A percentile compares a stretch with the other conserved stretches of the same genome.
These are phyloP conservation scores for Leishmania arabica DNA, from an alignment of 208 protist species.

Conservation along the genomic window DNA sequence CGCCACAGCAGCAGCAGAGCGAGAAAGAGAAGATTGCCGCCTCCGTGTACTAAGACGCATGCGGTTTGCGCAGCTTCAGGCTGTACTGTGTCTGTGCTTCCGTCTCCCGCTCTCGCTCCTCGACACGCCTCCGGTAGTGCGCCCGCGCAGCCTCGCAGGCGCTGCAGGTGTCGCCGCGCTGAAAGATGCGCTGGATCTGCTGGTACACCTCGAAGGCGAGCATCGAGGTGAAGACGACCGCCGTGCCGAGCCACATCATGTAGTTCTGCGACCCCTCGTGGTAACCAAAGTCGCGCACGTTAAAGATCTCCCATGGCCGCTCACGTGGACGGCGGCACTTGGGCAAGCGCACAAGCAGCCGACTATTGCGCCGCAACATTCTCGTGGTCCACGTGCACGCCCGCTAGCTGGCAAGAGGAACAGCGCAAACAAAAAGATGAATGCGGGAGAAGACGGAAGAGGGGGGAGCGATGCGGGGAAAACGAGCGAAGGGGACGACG, in stretches of 20 bases:
- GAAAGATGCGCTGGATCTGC: constrained; percentile 56
- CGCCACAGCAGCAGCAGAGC: no score
- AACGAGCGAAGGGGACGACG: not conserved
- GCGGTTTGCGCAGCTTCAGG: constrained; percentile 5
- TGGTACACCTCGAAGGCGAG: constrained; percentile 78
- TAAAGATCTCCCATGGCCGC: constrained; percentile 90
- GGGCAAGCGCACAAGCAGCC: constrained; percentile 62
- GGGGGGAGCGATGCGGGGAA: not conserved
- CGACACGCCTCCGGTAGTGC: constrained; percentile 75
- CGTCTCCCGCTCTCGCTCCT: constrained; percentile 64
- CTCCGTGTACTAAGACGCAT: not conserved
- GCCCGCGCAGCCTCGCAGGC: constrained; percentile 83
- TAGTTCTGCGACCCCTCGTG: constrained; percentile 90
- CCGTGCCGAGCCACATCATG: constrained; percentile 75
- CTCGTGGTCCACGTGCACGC: not conserved
- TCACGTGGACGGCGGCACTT: constrained; percentile 82
- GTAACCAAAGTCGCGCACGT: constrained; percentile 86
- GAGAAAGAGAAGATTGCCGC: not conserved
- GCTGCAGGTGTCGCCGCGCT: constrained; percentile 81
- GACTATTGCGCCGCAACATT: constrained; percentile 51
- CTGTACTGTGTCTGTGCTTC: constrained; percentile 17
- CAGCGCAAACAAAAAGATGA: constrained; percentile 1
- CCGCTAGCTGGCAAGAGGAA: constrained; percentile 4
- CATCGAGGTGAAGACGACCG: constrained; percentile 33
- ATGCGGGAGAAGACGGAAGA: not conserved